Evolutionary conservation across 768 basidiomycete genomes (phyloP), one percentile per base, ranked within the genome.

Genomic region (Myochromella boudieri): DNA sequence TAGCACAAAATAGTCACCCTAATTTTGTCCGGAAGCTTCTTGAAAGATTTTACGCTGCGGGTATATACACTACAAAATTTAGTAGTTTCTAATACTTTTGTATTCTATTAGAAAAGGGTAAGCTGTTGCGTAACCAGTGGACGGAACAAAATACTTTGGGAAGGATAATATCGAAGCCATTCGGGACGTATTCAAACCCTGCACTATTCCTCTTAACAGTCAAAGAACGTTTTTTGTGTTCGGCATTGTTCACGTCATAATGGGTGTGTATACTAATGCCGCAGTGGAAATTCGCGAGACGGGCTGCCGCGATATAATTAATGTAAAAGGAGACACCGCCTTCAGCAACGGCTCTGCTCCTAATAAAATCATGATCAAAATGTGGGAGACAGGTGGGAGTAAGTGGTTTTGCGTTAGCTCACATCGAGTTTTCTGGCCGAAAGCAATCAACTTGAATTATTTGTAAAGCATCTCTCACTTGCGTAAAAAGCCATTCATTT

Each of bases 361-460:
- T 56, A 7, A n/a, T 6, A 34, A 34, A 34, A 14, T n/a, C 5
- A n/a, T 34, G 7, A 6, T 34, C 33, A n/a, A 34, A n/a, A 12
- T 14, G 5, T 12, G 6, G 26, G 14, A n/a, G n/a, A n/a, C n/a
- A n/a, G n/a, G n/a, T n/a, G n/a, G n/a, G n/a, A n/a, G n/a, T n/a
- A n/a, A n/a, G n/a, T n/a, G 15, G 12, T 14, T 28, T 3, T 5
- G 55, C 2, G 57, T 57, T 1, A 11, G 66, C 78, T 36, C 55
- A 80, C 78, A 75, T 56, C 34, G 72, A 69, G 24, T 60, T 64
- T 49, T 80, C 77, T 0, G 76, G 76, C 17, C 76, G 63, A 39
- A 61, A 67, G 28, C 77, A 53, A 18, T 42, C 57, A 28, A 79
- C 56, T 15, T 67, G 62, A 3, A 65, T 24, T 3, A 55, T 42